Conservation (phyloP, 23 red algal genomes). For the Gracilaria domingensis region DNA sequence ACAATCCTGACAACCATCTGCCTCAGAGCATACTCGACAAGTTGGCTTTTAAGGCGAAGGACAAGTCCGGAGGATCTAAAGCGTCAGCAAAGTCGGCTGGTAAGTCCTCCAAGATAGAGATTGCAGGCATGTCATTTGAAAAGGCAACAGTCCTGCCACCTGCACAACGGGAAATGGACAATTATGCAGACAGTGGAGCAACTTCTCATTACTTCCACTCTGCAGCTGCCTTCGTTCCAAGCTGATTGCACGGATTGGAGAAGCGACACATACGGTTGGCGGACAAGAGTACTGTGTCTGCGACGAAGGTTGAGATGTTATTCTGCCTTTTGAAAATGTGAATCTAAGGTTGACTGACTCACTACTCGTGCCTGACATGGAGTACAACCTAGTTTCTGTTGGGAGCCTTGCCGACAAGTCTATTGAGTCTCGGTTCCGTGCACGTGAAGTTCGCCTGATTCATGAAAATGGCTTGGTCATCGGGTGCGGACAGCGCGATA, state of each 20-base stretch:
- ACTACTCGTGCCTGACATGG: neutral
- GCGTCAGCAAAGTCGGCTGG: neutral
- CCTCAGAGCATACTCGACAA: constrained; percentile 25
- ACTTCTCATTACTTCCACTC: neutral
- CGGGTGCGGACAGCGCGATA: neutral
- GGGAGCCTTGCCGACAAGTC: constrained; percentile 4
- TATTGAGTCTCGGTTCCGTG: constrained; percentile 27
- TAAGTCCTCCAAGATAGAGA: neutral
- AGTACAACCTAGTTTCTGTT: neutral
- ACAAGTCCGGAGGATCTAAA: neutral
- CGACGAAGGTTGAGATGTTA: neutral
- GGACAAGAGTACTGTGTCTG: neutral
- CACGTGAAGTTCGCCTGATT: constrained; percentile 25
- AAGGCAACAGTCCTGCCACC: constrained; percentile 17
- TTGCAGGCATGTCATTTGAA: constrained; percentile 20
- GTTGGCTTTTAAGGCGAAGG: neutral
- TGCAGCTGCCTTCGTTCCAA: neutral
- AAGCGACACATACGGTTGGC: neutral
- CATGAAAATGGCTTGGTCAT: neutral
- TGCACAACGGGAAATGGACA: neutral
- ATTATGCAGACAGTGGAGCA: constrained; percentile 39
- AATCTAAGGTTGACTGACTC: neutral
- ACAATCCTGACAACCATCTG: constrained; percentile 35
- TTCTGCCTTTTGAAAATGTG: neutral
- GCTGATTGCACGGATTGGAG: neutral